Percentiles rank a stretch among this genome's conserved stretches.
phyloP scores from a whole-genome alignment of 495 filamentous ascomycete species.

The Pseudotulostoma volvatum region DNA sequence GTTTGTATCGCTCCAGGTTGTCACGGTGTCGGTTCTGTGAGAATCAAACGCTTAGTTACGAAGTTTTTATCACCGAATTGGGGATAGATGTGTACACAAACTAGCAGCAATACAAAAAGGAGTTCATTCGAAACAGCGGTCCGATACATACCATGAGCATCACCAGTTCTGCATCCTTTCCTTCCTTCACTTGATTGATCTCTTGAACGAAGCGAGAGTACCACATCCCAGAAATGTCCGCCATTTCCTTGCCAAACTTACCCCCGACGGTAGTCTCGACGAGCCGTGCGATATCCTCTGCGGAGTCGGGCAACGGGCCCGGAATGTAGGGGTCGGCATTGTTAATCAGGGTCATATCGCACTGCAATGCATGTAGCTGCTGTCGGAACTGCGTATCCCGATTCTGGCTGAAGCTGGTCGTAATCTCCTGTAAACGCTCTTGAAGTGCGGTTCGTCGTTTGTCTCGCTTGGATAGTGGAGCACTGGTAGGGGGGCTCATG shows the following conservation, averaged over 20 bases:
- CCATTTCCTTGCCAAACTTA: constrained; percentile 37
- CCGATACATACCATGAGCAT: constrained; percentile 49
- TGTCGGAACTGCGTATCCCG: constrained; percentile 73
- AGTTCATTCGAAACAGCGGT: background rate
- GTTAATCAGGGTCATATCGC: constrained; percentile 74
- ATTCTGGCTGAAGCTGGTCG: constrained; percentile 59
- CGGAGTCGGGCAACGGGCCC: constrained; percentile 52
- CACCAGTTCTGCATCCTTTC: constrained; percentile 62
- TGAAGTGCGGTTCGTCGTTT: constrained; percentile 65
- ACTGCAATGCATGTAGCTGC: constrained; percentile 73
- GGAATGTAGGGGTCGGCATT: constrained; percentile 64
- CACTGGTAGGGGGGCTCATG: constrained; percentile 17
- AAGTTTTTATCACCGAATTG: background rate
- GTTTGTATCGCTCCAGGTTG: constrained; percentile 23
- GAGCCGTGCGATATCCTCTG: constrained; percentile 46
- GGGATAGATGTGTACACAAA: too few species aligned
- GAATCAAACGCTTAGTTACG: background rate
- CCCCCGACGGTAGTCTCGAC: constrained; percentile 42
- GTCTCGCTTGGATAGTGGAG: constrained; percentile 65
- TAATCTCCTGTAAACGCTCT: constrained; percentile 58
- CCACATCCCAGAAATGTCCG: constrained; percentile 57
- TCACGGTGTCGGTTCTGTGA: constrained; percentile 26
- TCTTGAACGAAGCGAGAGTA: constrained; percentile 69
- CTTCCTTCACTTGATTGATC: constrained; percentile 70
- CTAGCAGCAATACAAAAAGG: too few species aligned